Evolutionary conservation across 1,139 yeast genomes (phyloP).

Genomic region (Magnusiomyces suaveolens): DNA sequence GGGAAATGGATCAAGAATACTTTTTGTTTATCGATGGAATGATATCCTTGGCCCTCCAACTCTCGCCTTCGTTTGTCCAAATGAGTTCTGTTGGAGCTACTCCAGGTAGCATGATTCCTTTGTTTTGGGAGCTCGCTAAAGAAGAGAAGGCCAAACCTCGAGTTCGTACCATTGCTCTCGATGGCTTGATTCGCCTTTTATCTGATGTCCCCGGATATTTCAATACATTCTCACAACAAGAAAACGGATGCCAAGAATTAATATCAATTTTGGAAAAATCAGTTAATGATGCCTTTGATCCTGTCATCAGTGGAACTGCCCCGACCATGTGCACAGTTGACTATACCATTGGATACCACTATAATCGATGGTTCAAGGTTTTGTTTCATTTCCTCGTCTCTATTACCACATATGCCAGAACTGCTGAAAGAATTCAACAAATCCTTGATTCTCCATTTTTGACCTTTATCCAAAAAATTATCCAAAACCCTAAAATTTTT

Average conservation of each 20-base stretch:
- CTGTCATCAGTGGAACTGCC: conserved; percentile 41
- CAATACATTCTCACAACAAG: conserved; percentile 48
- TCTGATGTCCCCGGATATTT: conserved; percentile 41
- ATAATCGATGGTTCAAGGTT: conserved; percentile 40
- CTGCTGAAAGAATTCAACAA: conserved; percentile 69
- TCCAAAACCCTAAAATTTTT: conserved; percentile 50
- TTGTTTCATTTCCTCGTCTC: conserved; percentile 54
- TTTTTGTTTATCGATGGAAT: conserved; percentile 25
- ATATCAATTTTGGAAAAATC: conserved; percentile 58
- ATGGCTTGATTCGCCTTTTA: conserved; percentile 49
- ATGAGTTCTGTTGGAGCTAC: conserved; percentile 28
- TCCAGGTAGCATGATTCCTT: conserved; percentile 61
- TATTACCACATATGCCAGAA: conserved; percentile 61
- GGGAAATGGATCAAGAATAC: conserved; percentile 32
- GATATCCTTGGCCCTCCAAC: conserved; percentile 25
- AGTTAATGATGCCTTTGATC: conserved; percentile 51
- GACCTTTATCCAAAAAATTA: conserved; percentile 47
- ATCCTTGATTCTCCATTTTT: conserved; percentile 76
- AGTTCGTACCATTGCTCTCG: conserved; percentile 57
- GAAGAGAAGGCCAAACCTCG: conserved; percentile 43
- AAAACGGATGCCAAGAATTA: conserved; percentile 55
- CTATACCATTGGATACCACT: conserved; percentile 53
- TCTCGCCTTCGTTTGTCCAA: conserved; percentile 22
- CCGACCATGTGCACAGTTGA: conserved; percentile 48
- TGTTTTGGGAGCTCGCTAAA: conserved; percentile 54